phyloP scores from a whole-genome alignment of 345 rosid species.

The Raphanus sativus region DNA sequence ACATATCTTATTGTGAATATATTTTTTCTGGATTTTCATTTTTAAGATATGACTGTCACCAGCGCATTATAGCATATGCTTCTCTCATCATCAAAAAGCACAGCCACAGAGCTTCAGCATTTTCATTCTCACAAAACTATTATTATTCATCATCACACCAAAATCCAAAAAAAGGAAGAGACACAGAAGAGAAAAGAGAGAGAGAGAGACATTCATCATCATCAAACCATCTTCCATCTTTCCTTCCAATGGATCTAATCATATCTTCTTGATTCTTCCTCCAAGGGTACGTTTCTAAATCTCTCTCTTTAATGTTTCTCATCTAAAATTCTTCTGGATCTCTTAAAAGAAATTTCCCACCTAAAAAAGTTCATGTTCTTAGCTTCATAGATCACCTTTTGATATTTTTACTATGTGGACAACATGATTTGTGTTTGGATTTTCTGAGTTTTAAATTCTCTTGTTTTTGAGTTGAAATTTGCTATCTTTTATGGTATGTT shows the following conservation, averaged over 20 bases:
- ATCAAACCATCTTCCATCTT: slow-evolving; percentile 1
- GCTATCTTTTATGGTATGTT: slow-evolving; percentile 4
- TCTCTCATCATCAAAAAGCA: slow-evolving; percentile 30
- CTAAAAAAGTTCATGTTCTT: background rate
- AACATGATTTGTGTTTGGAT: background rate
- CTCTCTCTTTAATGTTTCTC: background rate
- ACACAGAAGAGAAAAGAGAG: slow-evolving; percentile 1
- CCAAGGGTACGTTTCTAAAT: slow-evolving; percentile 17
- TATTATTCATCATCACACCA: slow-evolving; percentile 35
- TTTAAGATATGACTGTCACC: slow-evolving; percentile 38
- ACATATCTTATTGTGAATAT: background rate
- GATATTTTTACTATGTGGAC: background rate
- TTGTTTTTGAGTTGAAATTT: slow-evolving; percentile 19
- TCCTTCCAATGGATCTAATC: slow-evolving; percentile 30
- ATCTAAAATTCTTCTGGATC: background rate
- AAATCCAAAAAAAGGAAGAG: background rate
- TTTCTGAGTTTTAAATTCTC: background rate
- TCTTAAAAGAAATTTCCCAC: background rate
- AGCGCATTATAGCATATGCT: slow-evolving; percentile 34
- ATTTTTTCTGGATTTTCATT: background rate
- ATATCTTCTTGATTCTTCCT: slow-evolving; percentile 30
- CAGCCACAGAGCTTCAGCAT: slow-evolving; percentile 25
- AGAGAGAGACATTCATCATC: slow-evolving; percentile 27
- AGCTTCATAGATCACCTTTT: background rate
- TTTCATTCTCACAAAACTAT: slow-evolving; percentile 19